Base-by-base conservation (phyloP, 1,284 basidiomycete species). In the Rhodotorula mucilaginosa region DNA sequence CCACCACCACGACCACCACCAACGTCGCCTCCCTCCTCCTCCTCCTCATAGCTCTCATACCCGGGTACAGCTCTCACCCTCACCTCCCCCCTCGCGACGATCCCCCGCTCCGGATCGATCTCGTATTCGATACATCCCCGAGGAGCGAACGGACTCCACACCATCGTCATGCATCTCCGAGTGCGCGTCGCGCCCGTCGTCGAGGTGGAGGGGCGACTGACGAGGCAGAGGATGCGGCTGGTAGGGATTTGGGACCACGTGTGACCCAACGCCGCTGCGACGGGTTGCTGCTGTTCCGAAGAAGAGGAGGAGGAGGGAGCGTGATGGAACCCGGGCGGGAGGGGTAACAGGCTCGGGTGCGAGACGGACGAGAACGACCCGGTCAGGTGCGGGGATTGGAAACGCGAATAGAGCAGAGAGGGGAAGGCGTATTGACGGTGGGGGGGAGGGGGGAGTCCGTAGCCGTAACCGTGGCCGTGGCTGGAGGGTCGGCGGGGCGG, bases 211-310 rank as follows among this genome's bases (percentile, higher is more conserved):
- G 16, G 47, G 21, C 58, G 62, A n/a, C 56, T 64, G 57, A 48
- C 60, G 58, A 56, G 47, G 87, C 61, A 96, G 85, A 96, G 89
- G 67, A 97, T 85, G 18, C 94, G 86, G 5, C 85, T 85, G 74
- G 94, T 94, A 70, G 97, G 84, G 73, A 91, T 89, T 80, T 95
- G 95, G 15, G 92, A 89, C 94, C 94, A 97, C 3, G 88, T 88
- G 62, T 95, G 87, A 0, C 94, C 94, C 3, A 97, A 82, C 52
- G 87, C 87, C 0, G 90, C 92, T 81, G 93, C 90, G 79, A 93
- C 92, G 12, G 57, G 26, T n/a, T n/a, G 23, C 2, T n/a, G 54
- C 8, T 31, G 26, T 26, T 29, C 26, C n/a, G 39, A 44, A 10
- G 39, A 44, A 10, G 39, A 39, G 7, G 39, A 39, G 39, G 39